Evolutionary conservation across 257 asterid species (phyloP).

Genomic region (Capsicum rhomboideum): DNA sequence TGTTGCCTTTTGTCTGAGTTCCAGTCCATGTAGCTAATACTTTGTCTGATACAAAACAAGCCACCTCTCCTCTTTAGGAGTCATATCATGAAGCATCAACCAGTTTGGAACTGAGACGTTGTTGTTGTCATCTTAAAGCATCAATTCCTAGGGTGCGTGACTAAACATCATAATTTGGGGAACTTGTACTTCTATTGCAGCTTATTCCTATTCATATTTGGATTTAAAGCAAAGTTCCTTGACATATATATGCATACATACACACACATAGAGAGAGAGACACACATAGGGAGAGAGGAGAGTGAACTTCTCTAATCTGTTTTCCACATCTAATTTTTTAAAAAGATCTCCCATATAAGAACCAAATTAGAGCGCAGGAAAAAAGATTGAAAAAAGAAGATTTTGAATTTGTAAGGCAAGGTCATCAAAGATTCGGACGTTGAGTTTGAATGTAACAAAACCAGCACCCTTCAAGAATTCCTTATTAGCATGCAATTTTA

Average conservation of each 20-base stretch:
- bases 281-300: neutral
- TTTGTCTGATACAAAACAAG: neutral
- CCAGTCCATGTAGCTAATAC: neutral
- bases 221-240: neutral
- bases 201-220: neutral
- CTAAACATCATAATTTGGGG: neutral
- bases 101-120: neutral
- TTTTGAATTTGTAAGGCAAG: neutral
- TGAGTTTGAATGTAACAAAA: neutral
- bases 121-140: neutral
- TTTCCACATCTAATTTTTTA: neutral
- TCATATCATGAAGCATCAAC: neutral
- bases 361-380: neutral
- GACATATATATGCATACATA: neutral
- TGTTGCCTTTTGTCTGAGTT: neutral
- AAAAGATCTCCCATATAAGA: neutral
- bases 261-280: neutral
- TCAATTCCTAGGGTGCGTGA: neutral
- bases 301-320: neutral
- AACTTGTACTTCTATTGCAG: neutral
- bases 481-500: neutral
- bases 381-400: neutral
- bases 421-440: neutral
- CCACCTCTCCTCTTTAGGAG: neutral
- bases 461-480: neutral